A percentile compares a stretch with the other conserved stretches of the same genome.
Evolutionary conservation across 495 filamentous ascomycete species (phyloP).

Genomic region (Cudoniella acicularis): DNA sequence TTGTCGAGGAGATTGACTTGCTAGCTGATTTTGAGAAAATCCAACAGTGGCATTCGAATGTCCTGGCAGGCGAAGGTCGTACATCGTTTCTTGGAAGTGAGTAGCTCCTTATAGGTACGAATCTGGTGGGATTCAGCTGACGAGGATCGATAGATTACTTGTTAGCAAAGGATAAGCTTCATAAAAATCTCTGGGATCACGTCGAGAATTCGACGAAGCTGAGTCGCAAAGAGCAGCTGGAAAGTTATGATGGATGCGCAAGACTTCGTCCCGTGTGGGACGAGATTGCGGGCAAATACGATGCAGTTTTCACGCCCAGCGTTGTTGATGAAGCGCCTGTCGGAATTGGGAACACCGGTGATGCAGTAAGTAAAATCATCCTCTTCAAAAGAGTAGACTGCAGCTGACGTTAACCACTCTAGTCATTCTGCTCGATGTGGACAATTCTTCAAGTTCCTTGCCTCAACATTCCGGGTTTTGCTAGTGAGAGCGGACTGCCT

Average conservation of each 20-base stretch:
- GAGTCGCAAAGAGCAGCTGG: slow-evolving; percentile 36
- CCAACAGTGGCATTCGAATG: slow-evolving; percentile 36
- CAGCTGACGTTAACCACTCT: slow-evolving; percentile 1
- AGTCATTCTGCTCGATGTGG: slow-evolving; percentile 19
- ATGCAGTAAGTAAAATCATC: slow-evolving; percentile 34
- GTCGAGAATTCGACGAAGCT: slow-evolving; percentile 40
- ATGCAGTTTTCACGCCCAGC: slow-evolving; percentile 45
- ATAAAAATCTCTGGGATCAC: slow-evolving; percentile 32
- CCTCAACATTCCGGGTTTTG: slow-evolving; percentile 47
- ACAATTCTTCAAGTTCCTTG: slow-evolving; percentile 44
- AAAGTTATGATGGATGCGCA: slow-evolving; percentile 42
- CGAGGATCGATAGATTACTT: slow-evolving; percentile 35
- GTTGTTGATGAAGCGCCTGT: slow-evolving; percentile 46
- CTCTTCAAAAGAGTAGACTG: slow-evolving; percentile 1
- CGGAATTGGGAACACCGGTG: slow-evolving; percentile 41
- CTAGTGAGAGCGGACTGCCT: slow-evolving; percentile 43
- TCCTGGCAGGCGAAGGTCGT: slow-evolving; percentile 39
- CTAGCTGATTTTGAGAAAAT: slow-evolving; percentile 40
- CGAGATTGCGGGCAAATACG: slow-evolving; percentile 40
- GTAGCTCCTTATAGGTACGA: not conserved
- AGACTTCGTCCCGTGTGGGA: slow-evolving; percentile 43
- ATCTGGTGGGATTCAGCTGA: not conserved
- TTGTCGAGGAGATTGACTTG: slow-evolving; percentile 44
- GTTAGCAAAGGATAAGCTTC: slow-evolving; percentile 36
- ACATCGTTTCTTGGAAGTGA: slow-evolving; percentile 36